A percentile compares a stretch with the other conserved stretches of the same genome.
Evolutionary conservation across 2,329 filamentous ascomycete genomes (phyloP).

Genomic region (Escovopsis sp.): DNA sequence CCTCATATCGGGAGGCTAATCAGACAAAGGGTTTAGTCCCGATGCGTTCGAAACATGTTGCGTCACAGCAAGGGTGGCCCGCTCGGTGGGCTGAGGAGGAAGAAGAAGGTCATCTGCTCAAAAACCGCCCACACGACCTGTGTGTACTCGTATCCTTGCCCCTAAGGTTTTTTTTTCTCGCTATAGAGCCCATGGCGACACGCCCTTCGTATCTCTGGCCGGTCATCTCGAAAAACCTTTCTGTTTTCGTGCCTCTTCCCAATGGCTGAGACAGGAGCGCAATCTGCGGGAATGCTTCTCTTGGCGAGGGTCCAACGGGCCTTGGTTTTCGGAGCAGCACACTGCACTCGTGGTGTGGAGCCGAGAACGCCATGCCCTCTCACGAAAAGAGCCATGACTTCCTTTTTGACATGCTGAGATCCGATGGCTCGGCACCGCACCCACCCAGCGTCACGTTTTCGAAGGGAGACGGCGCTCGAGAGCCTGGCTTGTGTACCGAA

Average conservation of each 20-base stretch:
- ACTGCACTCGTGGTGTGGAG: neutral
- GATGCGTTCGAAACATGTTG: slow-evolving; percentile 3
- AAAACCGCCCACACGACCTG: slow-evolving; percentile 2
- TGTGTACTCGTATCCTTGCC: slow-evolving; percentile 2
- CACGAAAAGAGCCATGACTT: neutral
- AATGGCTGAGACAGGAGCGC: neutral
- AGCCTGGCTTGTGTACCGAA: too few relatives aligned
- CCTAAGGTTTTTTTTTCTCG: neutral
- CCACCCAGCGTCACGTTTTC: neutral
- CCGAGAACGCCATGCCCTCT: neutral
- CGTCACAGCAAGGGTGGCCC: slow-evolving; percentile 3
- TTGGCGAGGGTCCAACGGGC: neutral
- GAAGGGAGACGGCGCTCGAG: too few relatives aligned
- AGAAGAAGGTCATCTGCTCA: slow-evolving; percentile 5
- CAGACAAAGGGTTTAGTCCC: slow-evolving; percentile 1
- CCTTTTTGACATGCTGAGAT: neutral
- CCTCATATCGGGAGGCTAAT: neutral
- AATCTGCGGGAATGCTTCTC: neutral
- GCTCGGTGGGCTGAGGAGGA: slow-evolving; percentile 3
- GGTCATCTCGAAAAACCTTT: neutral
- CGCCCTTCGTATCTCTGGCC: neutral
- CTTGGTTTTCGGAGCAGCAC: neutral
- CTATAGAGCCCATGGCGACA: slow-evolving; percentile 1
- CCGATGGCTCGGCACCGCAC: neutral
- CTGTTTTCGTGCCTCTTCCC: neutral